Conservation (phyloP, 2,329 filamentous ascomycete species). For the Nothophoma quercina region DNA sequence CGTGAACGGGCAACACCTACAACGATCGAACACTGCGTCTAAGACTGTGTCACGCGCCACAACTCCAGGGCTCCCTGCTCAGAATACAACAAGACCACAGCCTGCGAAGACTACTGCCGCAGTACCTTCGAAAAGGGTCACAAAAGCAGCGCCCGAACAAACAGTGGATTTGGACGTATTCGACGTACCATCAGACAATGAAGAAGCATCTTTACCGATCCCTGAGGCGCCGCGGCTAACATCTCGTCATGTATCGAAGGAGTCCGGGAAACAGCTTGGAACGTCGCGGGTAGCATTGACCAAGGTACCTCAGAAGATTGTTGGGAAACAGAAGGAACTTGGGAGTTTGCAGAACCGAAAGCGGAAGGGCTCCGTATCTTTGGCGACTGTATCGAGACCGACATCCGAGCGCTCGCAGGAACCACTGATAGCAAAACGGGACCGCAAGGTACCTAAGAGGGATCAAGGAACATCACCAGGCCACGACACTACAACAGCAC, state of each 20-base stretch:
- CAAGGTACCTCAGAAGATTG: conserved; percentile 14
- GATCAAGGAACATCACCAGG: conserved; percentile 28
- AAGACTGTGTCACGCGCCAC: conserved; percentile 27
- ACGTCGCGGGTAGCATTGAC: neutral
- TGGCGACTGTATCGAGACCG: conserved; percentile 20
- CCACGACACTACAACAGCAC: conserved; percentile 3
- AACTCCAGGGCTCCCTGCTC: conserved; percentile 15
- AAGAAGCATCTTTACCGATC: conserved; percentile 28
- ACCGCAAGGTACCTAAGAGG: conserved; percentile 40
- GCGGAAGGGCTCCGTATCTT: conserved; percentile 32
- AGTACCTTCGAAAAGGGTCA: conserved; percentile 13
- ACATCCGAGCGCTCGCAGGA: conserved; percentile 13
- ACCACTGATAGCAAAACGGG: conserved; percentile 23
- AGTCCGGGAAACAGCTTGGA: conserved; percentile 17
- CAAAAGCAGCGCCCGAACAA: conserved; percentile 11
- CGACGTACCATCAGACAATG: conserved; percentile 38
- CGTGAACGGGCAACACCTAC: neutral
- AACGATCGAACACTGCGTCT: conserved; percentile 16
- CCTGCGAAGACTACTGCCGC: neutral
- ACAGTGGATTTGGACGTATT: conserved; percentile 27
- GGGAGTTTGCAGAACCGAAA: conserved; percentile 43
- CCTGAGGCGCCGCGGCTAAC: conserved; percentile 19
- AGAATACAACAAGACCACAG: neutral
- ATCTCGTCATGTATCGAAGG: conserved; percentile 20
- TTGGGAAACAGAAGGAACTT: conserved; percentile 39